Percentiles rank a stretch among this genome's conserved stretches.
Conservation (phyloP, 208 protist genomes). For the Leishmania martiniquensis region DNA sequence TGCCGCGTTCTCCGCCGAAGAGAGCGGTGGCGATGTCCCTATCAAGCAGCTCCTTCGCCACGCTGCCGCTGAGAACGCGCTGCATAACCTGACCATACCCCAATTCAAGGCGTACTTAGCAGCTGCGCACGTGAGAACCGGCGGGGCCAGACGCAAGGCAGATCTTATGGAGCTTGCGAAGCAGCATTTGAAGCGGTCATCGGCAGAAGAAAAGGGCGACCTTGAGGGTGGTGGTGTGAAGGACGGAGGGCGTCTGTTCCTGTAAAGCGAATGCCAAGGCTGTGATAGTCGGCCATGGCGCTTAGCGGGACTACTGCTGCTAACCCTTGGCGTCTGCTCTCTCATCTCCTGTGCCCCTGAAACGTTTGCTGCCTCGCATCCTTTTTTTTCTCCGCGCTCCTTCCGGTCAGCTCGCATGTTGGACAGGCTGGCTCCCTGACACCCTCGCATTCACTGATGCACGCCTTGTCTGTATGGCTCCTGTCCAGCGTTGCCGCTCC, state of each 20-base stretch:
- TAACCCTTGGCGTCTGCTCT: neutral
- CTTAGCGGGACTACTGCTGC: neutral
- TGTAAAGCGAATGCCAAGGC: neutral
- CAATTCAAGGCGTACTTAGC: conserved; percentile 53
- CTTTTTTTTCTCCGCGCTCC: neutral
- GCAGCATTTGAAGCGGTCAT: conserved; percentile 1
- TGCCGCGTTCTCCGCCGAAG: neutral
- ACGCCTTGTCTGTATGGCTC: neutral
- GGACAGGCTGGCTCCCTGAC: neutral
- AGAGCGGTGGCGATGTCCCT: neutral
- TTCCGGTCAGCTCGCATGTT: too few species aligned
- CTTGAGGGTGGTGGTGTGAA: too few species aligned
- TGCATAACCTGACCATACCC: conserved; percentile 37
- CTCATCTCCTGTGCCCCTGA: neutral
- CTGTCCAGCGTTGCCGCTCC: neutral
- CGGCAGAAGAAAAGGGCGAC: neutral
- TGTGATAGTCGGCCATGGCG: too few species aligned
- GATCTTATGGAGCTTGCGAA: conserved; percentile 15
- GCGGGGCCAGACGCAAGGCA: conserved; percentile 13
- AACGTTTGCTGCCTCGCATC: neutral
- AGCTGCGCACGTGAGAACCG: conserved; percentile 8
- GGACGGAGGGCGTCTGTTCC: neutral
- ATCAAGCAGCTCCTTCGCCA: conserved; percentile 28
- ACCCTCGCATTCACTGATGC: neutral
- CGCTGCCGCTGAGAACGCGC: conserved; percentile 40